phyloP scores from a whole-genome alignment of 208 protist species.

The Wallacemonas sp. region DNA sequence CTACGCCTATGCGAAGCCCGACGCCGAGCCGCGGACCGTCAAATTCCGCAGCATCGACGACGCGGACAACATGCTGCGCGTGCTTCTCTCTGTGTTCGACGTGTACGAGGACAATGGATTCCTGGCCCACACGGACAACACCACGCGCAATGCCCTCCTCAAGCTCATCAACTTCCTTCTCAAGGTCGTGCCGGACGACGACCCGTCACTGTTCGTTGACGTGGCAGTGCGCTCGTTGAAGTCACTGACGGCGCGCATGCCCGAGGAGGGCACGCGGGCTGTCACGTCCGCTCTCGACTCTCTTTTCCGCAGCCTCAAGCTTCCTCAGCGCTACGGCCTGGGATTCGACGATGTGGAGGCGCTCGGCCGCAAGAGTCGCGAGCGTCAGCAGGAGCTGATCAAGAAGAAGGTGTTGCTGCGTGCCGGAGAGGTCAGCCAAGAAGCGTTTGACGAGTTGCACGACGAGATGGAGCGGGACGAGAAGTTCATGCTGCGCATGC shows the following conservation, averaged over 20 bases:
- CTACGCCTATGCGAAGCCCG: constrained; percentile 73
- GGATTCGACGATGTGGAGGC: constrained; percentile 89
- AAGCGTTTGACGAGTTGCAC: constrained; percentile 62
- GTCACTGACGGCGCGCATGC: constrained; percentile 65
- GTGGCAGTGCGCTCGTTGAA: constrained; percentile 71
- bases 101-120: constrained; percentile 89
- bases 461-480: constrained; percentile 86
- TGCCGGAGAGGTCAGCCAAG: constrained; percentile 38
- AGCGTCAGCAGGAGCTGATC: constrained; percentile 80
- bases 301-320: constrained; percentile 75
- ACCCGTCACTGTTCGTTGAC: constrained; percentile 86
- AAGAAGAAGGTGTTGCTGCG: constrained; percentile 51
- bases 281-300: constrained; percentile 77
- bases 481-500: constrained; percentile 90
- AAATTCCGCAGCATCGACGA: constrained; percentile 81
- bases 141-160: constrained; percentile 68
- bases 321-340: constrained; percentile 71
- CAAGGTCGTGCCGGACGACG: constrained; percentile 86
- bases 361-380: constrained; percentile 77
- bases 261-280: constrained; percentile 79
- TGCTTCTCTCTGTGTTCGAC: constrained; percentile 77
- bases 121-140: constrained; percentile 87
- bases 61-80: constrained; percentile 81
- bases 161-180: constrained; percentile 78
- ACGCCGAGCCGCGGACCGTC: constrained; percentile 64